A percentile compares a stretch with the other conserved stretches of the same genome.
These are phyloP conservation scores for Thielaviopsis musarum DNA, from an alignment of 2,329 filamentous ascomycete genomes.

Conservation along the genomic window DNA sequence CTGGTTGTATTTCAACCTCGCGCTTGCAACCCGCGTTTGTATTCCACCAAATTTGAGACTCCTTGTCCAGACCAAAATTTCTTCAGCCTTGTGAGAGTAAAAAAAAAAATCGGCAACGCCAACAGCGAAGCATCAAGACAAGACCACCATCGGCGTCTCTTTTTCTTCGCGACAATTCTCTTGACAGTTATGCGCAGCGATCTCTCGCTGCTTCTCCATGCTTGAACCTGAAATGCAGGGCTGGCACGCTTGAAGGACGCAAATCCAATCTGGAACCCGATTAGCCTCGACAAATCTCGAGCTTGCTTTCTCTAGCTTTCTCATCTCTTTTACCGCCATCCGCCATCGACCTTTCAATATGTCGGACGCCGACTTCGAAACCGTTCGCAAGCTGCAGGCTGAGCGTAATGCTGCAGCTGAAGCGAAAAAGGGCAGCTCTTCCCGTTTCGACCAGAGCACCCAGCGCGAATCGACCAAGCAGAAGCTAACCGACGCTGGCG, in stretches of 20 bases:
- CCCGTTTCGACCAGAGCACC: conserved; percentile 58
- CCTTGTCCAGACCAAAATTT: conserved; percentile 13
- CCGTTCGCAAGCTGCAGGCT: conserved; percentile 73
- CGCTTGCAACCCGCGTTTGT: conserved; percentile 14
- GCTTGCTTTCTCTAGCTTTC: background rate
- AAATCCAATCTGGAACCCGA: conserved; percentile 8
- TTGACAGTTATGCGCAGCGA: conserved; percentile 19
- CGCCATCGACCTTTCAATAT: conserved; percentile 26
- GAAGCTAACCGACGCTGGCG: conserved; percentile 77
- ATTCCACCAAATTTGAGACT: conserved; percentile 12
- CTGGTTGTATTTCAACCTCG: conserved; percentile 1
- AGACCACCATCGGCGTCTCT: conserved; percentile 14
- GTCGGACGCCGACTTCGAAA: conserved; percentile 73
- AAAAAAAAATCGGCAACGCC: conserved; percentile 17
- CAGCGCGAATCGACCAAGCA: conserved; percentile 79
- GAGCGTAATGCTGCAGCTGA: conserved; percentile 75
- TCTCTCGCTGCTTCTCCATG: conserved; percentile 11
- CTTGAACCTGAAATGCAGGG: conserved; percentile 12
- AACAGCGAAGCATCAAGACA: conserved; percentile 16
- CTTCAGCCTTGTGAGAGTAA: conserved; percentile 8
- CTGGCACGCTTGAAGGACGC: conserved; percentile 12
- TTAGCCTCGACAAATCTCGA: background rate
- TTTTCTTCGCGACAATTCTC: conserved; percentile 16
- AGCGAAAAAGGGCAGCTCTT: conserved; percentile 58
- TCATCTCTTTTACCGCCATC: background rate